Evolutionary conservation across 2,329 filamentous ascomycete genomes (phyloP), one percentile per base, ranked within the genome.

Genomic region (Didymella lethalis): DNA sequence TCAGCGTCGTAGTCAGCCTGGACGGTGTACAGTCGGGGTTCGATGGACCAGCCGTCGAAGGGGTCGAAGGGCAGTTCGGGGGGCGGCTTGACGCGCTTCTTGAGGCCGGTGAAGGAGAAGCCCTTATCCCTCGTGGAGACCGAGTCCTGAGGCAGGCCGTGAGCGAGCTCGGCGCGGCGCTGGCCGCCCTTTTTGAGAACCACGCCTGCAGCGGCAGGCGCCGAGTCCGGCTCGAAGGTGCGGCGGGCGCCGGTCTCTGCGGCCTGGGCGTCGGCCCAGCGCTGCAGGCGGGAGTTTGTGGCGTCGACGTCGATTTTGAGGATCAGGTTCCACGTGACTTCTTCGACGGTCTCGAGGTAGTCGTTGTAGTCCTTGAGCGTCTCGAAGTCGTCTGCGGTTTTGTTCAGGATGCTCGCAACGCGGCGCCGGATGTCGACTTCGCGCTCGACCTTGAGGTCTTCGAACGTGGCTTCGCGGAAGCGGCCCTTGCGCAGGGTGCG

Each of bases 311-410:
- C 88, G 43, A 82, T 84, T 41, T 89, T 88, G 64, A 88, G 84
- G 52, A 97, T 89, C 10, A 99, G 84, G 73, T 97, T 94, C 79
- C 93, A 93, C 1, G 93, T 93, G 62, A 97, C 85, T 65, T 90
- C 88, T 81, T 99, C 95, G 38, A 97, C 92, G 72, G 91, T 88
- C 78, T 98, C 92, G 12, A 99, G 87, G 80, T 98, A 97, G 77
- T 97, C 89, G 79, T 99, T 97, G 82, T 89, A 99, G 73, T 88
- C 90, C 43, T 86, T 81, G 59, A 97, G 83, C 2, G 86, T 88
- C 77, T 96, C 90, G 71, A 99, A 99, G 76, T 99, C 95, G 63
- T 95, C 91, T 79, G 97, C 90, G 18, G 87, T 83, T 70, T 92
- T 90, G 80, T 98, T 97, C 78, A 98, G 94, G 10, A 94, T 90